Conservation (phyloP, 2,329 filamentous ascomycete genomes). For the Colletotrichum paranaense region DNA sequence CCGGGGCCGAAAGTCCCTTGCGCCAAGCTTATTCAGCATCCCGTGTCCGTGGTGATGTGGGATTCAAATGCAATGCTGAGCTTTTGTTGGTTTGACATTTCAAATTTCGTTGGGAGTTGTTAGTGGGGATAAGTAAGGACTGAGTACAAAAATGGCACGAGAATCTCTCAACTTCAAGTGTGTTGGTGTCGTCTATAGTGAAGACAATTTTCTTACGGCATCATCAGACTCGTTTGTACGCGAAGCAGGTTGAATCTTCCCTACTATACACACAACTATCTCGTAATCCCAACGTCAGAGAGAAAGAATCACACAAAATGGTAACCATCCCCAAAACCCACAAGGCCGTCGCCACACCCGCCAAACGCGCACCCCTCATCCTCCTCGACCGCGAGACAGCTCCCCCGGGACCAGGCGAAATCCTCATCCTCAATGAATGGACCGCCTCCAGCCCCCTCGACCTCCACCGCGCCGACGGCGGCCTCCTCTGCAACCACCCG, state of each 20-base stretch:
- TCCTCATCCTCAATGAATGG: constrained; percentile 68
- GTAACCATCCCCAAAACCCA: constrained; percentile 40
- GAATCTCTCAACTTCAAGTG: background rate
- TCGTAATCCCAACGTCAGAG: background rate
- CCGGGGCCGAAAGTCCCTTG: constrained; percentile 12
- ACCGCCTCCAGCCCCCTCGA: constrained; percentile 71
- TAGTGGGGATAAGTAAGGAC: background rate
- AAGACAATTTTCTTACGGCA: background rate
- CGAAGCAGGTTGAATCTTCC: background rate
- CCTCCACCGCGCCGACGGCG: constrained; percentile 71
- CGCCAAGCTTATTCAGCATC: constrained; percentile 21
- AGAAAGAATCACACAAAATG: constrained; percentile 3
- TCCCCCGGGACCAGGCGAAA: constrained; percentile 55
- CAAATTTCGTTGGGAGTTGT: background rate
- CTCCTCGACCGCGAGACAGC: constrained; percentile 40
- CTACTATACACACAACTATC: background rate
- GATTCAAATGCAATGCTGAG: background rate
- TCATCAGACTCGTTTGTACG: background rate
- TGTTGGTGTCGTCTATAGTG: background rate
- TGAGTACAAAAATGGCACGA: background rate
- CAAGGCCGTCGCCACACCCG: constrained; percentile 40
- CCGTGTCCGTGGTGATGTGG: background rate
- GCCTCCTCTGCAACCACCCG: constrained; percentile 62
- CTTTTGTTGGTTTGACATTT: background rate
- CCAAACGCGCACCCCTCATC: constrained; percentile 39